phyloP scores from a whole-genome alignment of 2,329 filamentous ascomycete species.

The Phyllachora maydis region DNA sequence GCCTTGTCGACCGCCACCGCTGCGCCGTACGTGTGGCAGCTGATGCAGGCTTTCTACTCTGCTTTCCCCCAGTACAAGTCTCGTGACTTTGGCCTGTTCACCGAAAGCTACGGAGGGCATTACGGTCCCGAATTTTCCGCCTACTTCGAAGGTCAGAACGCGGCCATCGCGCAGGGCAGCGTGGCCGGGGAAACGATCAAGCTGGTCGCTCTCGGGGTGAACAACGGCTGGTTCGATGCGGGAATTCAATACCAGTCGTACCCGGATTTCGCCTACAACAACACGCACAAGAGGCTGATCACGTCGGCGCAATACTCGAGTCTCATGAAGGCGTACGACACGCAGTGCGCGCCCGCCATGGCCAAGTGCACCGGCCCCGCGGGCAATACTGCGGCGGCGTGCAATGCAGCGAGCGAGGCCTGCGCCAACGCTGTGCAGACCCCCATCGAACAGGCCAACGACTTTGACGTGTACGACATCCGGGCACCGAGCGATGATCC shows the following conservation, averaged over 20 bases:
- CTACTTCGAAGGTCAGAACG: constrained; percentile 36
- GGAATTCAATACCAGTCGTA: constrained; percentile 19
- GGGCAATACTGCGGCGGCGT: constrained; percentile 12
- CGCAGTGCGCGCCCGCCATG: constrained; percentile 6
- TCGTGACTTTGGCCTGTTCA: constrained; percentile 31
- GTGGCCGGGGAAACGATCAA: constrained; percentile 21
- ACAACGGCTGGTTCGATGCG: constrained; percentile 34
- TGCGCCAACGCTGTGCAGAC: constrained; percentile 10
- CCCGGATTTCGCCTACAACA: constrained; percentile 21
- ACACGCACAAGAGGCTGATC: constrained; percentile 12
- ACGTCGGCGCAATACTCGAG: constrained; percentile 2
- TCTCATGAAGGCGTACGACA: constrained; percentile 5
- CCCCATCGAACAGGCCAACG: constrained; percentile 5
- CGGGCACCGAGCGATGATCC: constrained; percentile 14
- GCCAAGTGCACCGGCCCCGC: constrained; percentile 5
- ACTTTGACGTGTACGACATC: constrained; percentile 26
- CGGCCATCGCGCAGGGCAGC: constrained; percentile 20
- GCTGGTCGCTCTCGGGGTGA: constrained; percentile 29
- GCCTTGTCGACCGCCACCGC: constrained; percentile 21
- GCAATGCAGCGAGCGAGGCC: constrained; percentile 7
- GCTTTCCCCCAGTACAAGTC: constrained; percentile 41
- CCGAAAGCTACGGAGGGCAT: constrained; percentile 31
- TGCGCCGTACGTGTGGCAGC: constrained; percentile 28
- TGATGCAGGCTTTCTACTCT: constrained; percentile 39
- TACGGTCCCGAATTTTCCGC: constrained; percentile 33